Conservation (phyloP, 345 rosid species). For the Pugionium cornutum region DNA sequence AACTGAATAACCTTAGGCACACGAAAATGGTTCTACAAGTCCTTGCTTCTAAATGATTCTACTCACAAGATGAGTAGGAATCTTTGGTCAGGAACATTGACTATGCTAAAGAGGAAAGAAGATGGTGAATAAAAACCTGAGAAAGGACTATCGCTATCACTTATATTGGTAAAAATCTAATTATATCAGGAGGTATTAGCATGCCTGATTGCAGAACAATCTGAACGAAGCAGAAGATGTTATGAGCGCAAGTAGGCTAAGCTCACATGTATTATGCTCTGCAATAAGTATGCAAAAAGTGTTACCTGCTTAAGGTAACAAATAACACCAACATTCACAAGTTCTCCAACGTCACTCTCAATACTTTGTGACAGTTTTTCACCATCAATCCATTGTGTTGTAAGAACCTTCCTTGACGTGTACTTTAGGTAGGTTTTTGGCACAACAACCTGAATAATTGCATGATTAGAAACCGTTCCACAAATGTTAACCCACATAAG, state of each 20-base stretch:
- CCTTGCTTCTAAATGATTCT: slow-evolving; percentile 1
- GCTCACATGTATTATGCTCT: slow-evolving; percentile 1
- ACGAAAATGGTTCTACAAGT: not conserved
- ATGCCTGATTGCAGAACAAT: slow-evolving; percentile 8
- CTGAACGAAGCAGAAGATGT: not conserved
- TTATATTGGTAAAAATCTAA: not conserved
- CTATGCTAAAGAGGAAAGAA: not conserved
- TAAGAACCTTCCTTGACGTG: slow-evolving; percentile 95
- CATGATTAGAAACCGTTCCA: slow-evolving; percentile 18
- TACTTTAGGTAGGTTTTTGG: slow-evolving; percentile 78
- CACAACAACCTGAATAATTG: slow-evolving; percentile 64
- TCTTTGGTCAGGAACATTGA: not conserved
- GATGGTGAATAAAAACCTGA: not conserved
- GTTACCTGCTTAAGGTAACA: slow-evolving; percentile 96
- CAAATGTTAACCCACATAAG: slow-evolving; percentile 3
- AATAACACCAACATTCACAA: slow-evolving; percentile 95
- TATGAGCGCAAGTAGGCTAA: not conserved
- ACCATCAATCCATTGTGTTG: slow-evolving; percentile 85
- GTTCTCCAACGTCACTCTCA: slow-evolving; percentile 92
- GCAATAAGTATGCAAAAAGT: slow-evolving; percentile 7
- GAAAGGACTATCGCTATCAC: not conserved
- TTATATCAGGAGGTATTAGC: not conserved
- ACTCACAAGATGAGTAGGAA: not conserved
- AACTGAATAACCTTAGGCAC: not conserved
- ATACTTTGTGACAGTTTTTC: slow-evolving; percentile 93